These are phyloP conservation scores for Senna siamea DNA, from an alignment of 306 rosid genomes.

Conservation along the genomic window DNA sequence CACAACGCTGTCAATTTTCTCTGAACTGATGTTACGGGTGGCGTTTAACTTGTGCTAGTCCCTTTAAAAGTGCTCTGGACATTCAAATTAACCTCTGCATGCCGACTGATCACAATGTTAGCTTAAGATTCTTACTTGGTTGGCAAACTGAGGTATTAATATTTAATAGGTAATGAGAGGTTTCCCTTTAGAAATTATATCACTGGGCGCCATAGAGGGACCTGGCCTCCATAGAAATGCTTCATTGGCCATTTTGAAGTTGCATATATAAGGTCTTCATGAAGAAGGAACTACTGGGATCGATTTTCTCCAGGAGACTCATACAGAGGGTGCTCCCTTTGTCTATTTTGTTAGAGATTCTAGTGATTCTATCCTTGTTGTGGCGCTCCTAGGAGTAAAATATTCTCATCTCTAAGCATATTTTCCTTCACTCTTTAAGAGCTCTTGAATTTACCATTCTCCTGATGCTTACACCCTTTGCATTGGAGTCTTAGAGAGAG, in stretches of 20 bases:
- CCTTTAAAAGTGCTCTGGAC: neutral
- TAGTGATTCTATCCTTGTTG: no score
- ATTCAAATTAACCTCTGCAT: neutral
- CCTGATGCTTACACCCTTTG: no score
- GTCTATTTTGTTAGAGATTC: neutral
- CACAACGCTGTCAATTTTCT: neutral
- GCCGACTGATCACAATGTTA: neutral
- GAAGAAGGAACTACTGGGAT: no score
- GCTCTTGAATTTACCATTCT: no score
- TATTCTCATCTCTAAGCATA: no score
- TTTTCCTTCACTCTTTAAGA: neutral
- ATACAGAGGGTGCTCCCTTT: neutral
- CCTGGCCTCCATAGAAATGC: neutral
- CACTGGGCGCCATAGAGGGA: neutral
- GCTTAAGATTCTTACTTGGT: neutral
- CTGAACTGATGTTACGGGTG: neutral
- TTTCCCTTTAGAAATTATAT: neutral
- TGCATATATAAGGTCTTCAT: no score
- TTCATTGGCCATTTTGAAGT: no score
- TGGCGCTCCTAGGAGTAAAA: no score
- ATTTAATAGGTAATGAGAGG: neutral
- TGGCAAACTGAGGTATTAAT: neutral
- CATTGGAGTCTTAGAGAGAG: no score
- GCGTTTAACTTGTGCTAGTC: neutral
- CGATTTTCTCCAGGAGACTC: no score